These are phyloP conservation scores for Neonectria magnoliae DNA, from an alignment of 2,329 filamentous ascomycete species.

Conservation along the genomic window DNA sequence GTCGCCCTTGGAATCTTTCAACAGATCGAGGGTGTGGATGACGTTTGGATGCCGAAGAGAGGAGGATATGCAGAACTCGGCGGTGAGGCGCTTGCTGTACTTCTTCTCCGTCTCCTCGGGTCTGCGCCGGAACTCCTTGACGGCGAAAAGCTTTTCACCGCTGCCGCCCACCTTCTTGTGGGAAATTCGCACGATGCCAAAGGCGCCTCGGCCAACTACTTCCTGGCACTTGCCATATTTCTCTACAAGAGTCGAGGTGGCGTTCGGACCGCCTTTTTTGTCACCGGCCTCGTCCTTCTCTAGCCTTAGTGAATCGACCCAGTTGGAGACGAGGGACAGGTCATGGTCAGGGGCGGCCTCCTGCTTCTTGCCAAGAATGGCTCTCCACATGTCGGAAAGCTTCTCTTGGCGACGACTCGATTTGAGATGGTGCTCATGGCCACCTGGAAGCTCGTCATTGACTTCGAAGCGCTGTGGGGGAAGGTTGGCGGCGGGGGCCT, in stretches of 20 bases:
- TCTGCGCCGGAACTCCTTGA: slow-evolving; percentile 96
- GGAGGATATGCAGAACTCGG: slow-evolving; percentile 98
- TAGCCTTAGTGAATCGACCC: slow-evolving; percentile 92
- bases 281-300: slow-evolving; percentile 89
- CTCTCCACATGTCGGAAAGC: slow-evolving; percentile 89
- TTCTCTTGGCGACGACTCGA: slow-evolving; percentile 94
- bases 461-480: slow-evolving; percentile 61
- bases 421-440: slow-evolving; percentile 89
- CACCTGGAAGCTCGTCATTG: slow-evolving; percentile 66
- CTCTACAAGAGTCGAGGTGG: slow-evolving; percentile 80
- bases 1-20: slow-evolving; percentile 95
- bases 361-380: slow-evolving; percentile 85
- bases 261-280: slow-evolving; percentile 79
- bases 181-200: slow-evolving; percentile 96
- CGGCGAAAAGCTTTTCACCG: slow-evolving; percentile 91
- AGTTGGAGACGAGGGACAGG: slow-evolving; percentile 91
- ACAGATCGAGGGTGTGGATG: slow-evolving; percentile 94
- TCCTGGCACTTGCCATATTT: slow-evolving; percentile 99
- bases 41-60: slow-evolving; percentile 97
- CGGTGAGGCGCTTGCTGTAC: slow-evolving; percentile 96
- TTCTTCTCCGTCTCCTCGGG: slow-evolving; percentile 96
- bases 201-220: slow-evolving; percentile 93
- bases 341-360: slow-evolving; percentile 79
- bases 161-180: slow-evolving; percentile 90
- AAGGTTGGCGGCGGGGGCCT: slow-evolving; percentile 47